phyloP scores from a whole-genome alignment of 2,329 filamentous ascomycete species.

The Drechmeria coniospora region DNA sequence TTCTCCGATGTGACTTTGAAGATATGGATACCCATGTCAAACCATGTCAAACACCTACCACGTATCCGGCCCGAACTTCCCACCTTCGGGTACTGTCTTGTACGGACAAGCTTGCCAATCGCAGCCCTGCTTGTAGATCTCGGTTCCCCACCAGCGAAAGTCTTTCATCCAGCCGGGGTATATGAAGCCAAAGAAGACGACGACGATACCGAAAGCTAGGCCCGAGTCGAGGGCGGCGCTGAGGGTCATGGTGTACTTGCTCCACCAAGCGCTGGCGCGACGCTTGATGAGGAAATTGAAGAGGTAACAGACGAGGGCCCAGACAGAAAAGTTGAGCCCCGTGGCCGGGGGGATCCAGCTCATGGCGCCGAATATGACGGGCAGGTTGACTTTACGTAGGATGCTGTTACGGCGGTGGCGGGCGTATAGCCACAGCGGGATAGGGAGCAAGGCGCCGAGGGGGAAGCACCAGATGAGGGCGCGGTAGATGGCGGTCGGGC shows the following conservation, averaged over 20 bases:
- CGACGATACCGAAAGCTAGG: conserved; percentile 65
- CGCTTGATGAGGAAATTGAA: conserved; percentile 68
- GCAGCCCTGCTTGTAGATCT: conserved; percentile 70
- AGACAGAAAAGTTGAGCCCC: conserved; percentile 76
- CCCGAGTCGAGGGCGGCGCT: conserved; percentile 73
- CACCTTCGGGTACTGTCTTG: conserved; percentile 44
- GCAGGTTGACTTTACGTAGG: conserved; percentile 63
- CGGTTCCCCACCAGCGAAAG: conserved; percentile 81
- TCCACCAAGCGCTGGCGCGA: conserved; percentile 64
- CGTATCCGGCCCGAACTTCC: conserved; percentile 47
- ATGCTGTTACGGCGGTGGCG: conserved; percentile 44
- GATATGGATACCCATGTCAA: no score
- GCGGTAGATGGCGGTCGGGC: conserved; percentile 57
- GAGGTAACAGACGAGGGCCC: conserved; percentile 69
- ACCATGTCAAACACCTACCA: conserved; percentile 35
- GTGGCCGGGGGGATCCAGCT: conserved; percentile 79
- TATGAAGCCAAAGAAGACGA: conserved; percentile 77
- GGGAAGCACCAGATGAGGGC: conserved; percentile 70
- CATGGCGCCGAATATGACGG: conserved; percentile 68
- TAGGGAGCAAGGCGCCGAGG: conserved; percentile 57
- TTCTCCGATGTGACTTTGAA: no score
- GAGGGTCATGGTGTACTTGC: conserved; percentile 81
- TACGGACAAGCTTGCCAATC: conserved; percentile 74
- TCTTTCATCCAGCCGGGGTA: conserved; percentile 59
- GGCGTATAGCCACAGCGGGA: conserved; percentile 58